Evolutionary conservation across 2,329 filamentous ascomycete species (phyloP), one percentile per base, ranked within the genome.

Genomic region (Pseudopithomyces chartarum): DNA sequence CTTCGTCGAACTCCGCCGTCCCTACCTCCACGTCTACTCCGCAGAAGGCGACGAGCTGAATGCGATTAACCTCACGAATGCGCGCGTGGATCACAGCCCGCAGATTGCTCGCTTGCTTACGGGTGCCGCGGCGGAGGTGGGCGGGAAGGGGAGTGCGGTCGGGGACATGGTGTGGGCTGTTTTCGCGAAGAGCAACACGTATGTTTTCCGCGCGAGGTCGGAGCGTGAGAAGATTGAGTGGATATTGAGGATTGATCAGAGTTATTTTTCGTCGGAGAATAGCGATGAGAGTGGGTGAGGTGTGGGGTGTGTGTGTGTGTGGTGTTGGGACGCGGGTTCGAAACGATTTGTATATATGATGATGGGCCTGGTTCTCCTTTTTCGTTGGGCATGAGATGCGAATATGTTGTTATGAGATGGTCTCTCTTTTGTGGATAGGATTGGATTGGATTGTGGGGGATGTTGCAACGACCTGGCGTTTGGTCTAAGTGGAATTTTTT

Each of bases 171-270:
- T 98, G 39, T 99, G 97, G 82, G 95, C 95, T 12, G 86, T 99
- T 49, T 99, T 98, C 72, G 94, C 91, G 40, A 91, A 90, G 57
- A 90, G 95, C 74, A 97, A 97, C 76, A 97, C 93, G 32, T 99
- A 93, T 85, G 82, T 99, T 39, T 98, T 99, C 75, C 91, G 92
- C 13, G 91, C 92, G 22, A 84, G 92, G 56, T 94, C 87, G 67
- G 94, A 97, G 79, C 85, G 88, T 47, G 93, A 97, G 76, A 97
- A 97, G 81, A 89, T 93, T 66, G 95, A 98, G 74, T 99, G 95
- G 95, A 97, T 99, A 66, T 85, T 96, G 76, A 89, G 90, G 69
- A 92, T 99, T 66, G 95, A 99, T 76, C 90, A 97, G 80, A 91
- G 89, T 64, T 88, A 84, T 73, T 86, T 87, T 67, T 68, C 65